Conservation (phyloP, 176 grass and related monocot species). For the Themeda triandra region DNA sequence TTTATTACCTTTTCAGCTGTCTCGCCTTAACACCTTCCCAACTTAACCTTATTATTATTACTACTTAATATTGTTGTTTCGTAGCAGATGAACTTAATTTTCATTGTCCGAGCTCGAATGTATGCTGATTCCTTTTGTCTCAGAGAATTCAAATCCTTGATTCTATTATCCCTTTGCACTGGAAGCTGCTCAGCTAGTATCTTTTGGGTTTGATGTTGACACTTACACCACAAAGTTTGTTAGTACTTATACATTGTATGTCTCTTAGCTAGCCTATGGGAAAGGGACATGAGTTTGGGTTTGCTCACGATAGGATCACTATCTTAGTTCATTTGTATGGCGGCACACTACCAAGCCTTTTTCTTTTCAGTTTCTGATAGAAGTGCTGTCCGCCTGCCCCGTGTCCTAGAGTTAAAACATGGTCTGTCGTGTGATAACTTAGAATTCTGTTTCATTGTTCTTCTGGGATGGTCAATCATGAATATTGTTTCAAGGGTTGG, state of each 20-base stretch:
- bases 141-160: not conserved
- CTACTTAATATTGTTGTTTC: not conserved
- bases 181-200: not conserved
- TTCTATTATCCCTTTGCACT: not conserved
- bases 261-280: not conserved
- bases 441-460: not conserved
- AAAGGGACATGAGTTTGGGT: not conserved
- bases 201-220: conserved; percentile 14
- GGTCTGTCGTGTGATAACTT: not conserved
- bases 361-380: not conserved
- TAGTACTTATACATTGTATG: not conserved
- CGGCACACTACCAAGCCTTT: not conserved
- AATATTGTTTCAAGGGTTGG: not conserved
- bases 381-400: not conserved
- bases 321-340: not conserved
- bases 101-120: not conserved
- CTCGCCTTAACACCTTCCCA: not conserved
- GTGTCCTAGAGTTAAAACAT: not conserved
- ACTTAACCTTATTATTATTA: not conserved
- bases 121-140: too few species aligned
- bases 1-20: conserved; percentile 16
- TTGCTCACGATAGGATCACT: not conserved
- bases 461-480: not conserved
- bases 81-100: not conserved
- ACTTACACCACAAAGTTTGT: not conserved